Evolutionary conservation across 1,284 basidiomycete species (phyloP), one percentile per base, ranked within the genome.

Genomic region (Ceratobasidium sp.): DNA sequence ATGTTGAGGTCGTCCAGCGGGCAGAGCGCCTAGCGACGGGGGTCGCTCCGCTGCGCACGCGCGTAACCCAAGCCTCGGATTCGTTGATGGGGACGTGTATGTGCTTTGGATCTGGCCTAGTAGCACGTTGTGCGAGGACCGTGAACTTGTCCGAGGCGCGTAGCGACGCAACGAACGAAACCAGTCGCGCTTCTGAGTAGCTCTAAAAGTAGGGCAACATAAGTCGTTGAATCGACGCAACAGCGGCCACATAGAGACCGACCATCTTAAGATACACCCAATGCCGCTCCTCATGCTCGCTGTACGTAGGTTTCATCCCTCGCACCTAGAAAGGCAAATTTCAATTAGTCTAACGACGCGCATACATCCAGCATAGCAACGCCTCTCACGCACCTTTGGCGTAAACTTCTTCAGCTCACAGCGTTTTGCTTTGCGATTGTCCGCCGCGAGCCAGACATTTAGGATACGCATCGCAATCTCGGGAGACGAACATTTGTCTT

Each of bases 191-290:
- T 29, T 73, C 59, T 6, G 71, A 73, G 48, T 59, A 48, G 22
- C 57, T 47, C 71, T 73, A 62, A 29, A 53, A 59, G 8, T 17
- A 29, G n/a, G n/a, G n/a, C n/a, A 24, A 6, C n/a, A 53, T 62
- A 22, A 66, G 14, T n/a, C 24, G 22, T 51, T 4, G 44, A 22
- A 8, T 22, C 4, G n/a, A 22, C 24, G 5, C 17, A 15, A n/a
- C 17, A 11, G 36, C 6, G 7, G 31, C 17, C 27, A 41, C 36
- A 41, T 41, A 41, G 31, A 27, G 57, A 73, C 71, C 22, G 8
- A 73, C 71, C 71, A 73, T 53, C 36, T 59, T 59, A 17, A 73
- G n/a, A 33, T 73, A 73, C 47, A 63, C n/a, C 71, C 71, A 73
- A 45, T 73, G 59, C n/a, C 71, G 71, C 50, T 73, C 71, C 24